Evolutionary conservation across 805 yeast genomes (phyloP).

Genomic region (Teunomyces stri): DNA sequence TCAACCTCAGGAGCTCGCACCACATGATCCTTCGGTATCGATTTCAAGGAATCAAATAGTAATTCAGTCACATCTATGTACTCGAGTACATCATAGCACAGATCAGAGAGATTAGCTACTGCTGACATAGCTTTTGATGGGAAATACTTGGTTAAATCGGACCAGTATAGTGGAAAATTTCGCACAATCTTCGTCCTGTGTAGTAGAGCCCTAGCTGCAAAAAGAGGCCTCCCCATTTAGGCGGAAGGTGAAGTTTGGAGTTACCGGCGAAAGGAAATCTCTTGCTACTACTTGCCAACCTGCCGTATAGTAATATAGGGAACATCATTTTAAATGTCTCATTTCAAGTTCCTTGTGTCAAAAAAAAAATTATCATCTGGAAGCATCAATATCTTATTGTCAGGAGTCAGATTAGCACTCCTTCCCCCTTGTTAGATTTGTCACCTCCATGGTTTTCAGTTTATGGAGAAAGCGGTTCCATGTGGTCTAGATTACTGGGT

Average conservation of each 20-base stretch:
- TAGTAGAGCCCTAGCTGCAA: conserved; percentile 1
- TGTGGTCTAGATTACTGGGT: background rate
- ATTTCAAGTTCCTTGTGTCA: too few relatives aligned
- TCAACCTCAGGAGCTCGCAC: conserved; percentile 59
- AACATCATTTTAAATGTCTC: too few relatives aligned
- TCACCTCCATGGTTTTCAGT: background rate
- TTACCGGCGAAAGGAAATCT: too few relatives aligned
- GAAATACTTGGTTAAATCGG: background rate
- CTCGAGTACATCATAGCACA: background rate
- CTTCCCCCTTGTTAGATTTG: background rate
- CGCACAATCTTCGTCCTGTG: background rate
- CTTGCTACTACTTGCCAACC: too few relatives aligned
- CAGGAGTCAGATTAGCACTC: background rate
- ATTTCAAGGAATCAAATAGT: conserved; percentile 40
- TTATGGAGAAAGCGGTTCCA: background rate
- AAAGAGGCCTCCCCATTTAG: background rate
- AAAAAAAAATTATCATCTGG: background rate
- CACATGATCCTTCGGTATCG: conserved; percentile 51
- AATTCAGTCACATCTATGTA: conserved; percentile 55
- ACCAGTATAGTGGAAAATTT: conserved; percentile 1
- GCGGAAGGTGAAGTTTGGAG: background rate
- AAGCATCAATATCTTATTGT: background rate
- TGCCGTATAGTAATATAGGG: too few relatives aligned
- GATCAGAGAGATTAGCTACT: background rate
- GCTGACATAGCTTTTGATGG: background rate